Evolutionary conservation across 768 basidiomycete species (phyloP).

Genomic region (Cystoderma amianthinum): DNA sequence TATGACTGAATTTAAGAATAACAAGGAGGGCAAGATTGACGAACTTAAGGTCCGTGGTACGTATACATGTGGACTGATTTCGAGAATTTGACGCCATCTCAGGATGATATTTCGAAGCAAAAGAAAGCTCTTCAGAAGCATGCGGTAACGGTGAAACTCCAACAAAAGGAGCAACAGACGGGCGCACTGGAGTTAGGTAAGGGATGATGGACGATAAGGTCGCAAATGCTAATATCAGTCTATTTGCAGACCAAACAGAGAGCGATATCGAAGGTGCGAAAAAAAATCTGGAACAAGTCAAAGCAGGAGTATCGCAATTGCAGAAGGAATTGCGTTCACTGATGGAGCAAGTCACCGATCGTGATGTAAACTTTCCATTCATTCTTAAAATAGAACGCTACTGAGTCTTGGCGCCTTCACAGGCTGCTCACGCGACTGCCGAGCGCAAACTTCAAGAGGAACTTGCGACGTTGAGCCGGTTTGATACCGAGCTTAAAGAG

Average conservation of each 20-base stretch:
- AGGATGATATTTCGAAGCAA: constrained; percentile 77
- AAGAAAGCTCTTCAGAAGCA: constrained; percentile 80
- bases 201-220: too few species aligned
- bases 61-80: not conserved
- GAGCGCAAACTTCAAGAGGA: constrained; percentile 76
- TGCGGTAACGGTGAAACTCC: constrained; percentile 71
- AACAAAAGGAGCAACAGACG: constrained; percentile 88
- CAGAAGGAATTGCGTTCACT: constrained; percentile 60
- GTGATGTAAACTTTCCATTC: constrained; percentile 23
- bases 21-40: constrained; percentile 94
- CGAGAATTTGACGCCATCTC: not conserved
- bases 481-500: constrained; percentile 82
- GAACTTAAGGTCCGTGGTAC: constrained; percentile 70
- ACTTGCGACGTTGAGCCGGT: constrained; percentile 78
- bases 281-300: constrained; percentile 31
- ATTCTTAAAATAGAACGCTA: not conserved
- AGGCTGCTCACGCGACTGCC: constrained; percentile 58
- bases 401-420: not conserved
- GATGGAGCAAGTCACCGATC: constrained; percentile 34
- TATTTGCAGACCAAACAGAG: constrained; percentile 70
- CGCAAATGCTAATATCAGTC: too few species aligned
- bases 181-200: constrained; percentile 82
- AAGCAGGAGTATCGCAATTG: constrained; percentile 42
- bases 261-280: constrained; percentile 57
- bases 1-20: constrained; percentile 98